These are phyloP conservation scores for Betula pendula DNA, from an alignment of 306 rosid species.

Conservation along the genomic window DNA sequence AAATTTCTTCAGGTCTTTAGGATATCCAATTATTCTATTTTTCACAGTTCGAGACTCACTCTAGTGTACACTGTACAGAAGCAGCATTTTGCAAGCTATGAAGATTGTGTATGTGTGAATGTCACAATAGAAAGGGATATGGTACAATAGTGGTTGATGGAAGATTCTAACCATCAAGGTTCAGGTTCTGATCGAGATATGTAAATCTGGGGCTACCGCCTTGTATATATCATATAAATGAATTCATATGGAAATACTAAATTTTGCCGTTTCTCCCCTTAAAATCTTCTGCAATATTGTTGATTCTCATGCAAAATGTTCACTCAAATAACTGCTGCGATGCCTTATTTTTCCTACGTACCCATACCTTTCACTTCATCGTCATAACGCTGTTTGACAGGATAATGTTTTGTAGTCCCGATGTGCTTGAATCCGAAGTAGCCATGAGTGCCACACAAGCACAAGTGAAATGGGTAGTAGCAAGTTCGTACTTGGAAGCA, in stretches of 20 bases:
- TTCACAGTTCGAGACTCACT: conserved; percentile 10
- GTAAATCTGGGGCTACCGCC: not conserved
- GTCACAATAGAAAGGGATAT: not conserved
- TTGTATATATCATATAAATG: not conserved
- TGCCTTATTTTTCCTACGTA: not conserved
- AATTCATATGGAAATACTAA: not conserved
- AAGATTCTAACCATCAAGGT: not conserved
- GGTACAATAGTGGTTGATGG: not conserved
- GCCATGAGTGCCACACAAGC: no score
- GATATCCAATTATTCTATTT: conserved; percentile 13
- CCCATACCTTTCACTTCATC: not conserved
- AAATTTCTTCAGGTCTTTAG: conserved; percentile 25
- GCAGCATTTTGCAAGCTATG: conserved; percentile 17
- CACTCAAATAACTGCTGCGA: not conserved
- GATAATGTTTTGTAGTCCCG: no score
- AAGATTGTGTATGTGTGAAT: conserved; percentile 12
- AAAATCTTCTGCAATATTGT: not conserved
- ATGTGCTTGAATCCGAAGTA: no score
- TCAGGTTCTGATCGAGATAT: not conserved
- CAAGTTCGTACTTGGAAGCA: no score
- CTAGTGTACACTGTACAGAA: conserved; percentile 34
- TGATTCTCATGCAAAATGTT: not conserved
- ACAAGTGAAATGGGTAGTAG: no score
- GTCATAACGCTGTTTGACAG: not conserved
- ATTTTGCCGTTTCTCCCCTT: not conserved